Percentiles rank a stretch among this genome's conserved stretches.
Evolutionary conservation across 2,329 filamentous ascomycete species (phyloP).

Genomic region (Fusarium verticillioides): DNA sequence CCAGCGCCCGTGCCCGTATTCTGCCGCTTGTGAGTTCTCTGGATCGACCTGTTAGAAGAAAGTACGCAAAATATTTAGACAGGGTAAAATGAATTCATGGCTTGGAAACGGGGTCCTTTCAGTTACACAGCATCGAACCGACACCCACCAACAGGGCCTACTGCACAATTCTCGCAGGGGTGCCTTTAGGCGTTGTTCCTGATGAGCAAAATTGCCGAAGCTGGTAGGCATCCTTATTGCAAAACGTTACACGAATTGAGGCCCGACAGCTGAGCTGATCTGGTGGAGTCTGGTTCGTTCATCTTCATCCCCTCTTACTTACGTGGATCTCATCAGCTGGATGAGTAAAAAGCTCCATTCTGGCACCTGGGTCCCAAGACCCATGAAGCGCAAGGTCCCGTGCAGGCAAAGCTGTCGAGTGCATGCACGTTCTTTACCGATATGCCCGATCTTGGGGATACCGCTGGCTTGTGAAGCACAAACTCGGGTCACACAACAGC

Average conservation of each 20-base stretch:
- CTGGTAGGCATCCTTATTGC: neutral
- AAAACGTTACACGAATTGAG: neutral
- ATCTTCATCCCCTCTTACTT: conserved; percentile 20
- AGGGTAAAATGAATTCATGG: neutral
- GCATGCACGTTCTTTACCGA: neutral
- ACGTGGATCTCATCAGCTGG: conserved; percentile 22
- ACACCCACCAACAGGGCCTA: conserved; percentile 13
- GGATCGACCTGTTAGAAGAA: conserved; percentile 24
- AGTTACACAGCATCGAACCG: conserved; percentile 27
- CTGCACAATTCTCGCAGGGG: conserved; percentile 19
- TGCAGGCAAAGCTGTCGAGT: conserved; percentile 15
- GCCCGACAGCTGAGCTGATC: conserved; percentile 1
- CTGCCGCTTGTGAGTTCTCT: conserved; percentile 20
- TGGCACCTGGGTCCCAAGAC: conserved; percentile 13
- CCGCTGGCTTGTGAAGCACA: neutral
- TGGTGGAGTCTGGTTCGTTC: conserved; percentile 5
- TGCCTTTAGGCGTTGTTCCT: conserved; percentile 6
- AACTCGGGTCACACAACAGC: conserved; percentile 11
- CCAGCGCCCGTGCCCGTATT: conserved; percentile 10
- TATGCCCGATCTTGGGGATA: neutral
- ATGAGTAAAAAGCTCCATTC: conserved; percentile 21
- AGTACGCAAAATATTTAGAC: neutral
- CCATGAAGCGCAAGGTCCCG: conserved; percentile 13
- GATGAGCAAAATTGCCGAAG: conserved; percentile 1
- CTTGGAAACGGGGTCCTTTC: conserved; percentile 10